These are phyloP conservation scores for Colletotrichum sp. DNA, from an alignment of 2,329 filamentous ascomycete genomes.

Conservation along the genomic window DNA sequence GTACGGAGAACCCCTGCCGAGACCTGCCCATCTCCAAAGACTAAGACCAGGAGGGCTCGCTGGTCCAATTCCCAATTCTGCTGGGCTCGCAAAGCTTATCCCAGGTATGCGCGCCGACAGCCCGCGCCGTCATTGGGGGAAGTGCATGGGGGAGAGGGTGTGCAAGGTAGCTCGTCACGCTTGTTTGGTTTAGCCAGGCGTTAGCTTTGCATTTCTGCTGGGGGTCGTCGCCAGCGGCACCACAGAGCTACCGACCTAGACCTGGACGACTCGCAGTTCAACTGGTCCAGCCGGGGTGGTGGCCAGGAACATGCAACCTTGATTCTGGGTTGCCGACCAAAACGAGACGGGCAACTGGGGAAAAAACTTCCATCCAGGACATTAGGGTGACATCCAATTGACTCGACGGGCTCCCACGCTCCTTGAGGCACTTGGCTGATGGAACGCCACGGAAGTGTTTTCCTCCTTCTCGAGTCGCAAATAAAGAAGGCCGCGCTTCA, in stretches of 20 bases:
- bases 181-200: background rate
- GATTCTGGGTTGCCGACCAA: background rate
- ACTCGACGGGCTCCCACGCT: background rate
- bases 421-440: background rate
- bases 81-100: conserved; percentile 12
- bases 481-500: background rate
- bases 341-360: background rate
- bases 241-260: background rate
- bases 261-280: background rate
- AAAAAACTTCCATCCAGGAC: background rate
- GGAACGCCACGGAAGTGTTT: background rate
- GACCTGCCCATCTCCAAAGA: background rate
- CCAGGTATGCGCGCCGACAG: background rate
- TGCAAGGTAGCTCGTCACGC: background rate
- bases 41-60: background rate
- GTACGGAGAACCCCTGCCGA: conserved; percentile 3
- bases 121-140: background rate
- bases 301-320: conserved; percentile 14
- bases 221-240: background rate
- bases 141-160: background rate
- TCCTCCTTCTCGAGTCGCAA: background rate
- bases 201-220: background rate
- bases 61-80: background rate
- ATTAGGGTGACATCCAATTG: conserved; percentile 4
- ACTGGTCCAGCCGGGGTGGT: background rate